Evolutionary conservation across 2,329 filamentous ascomycete genomes (phyloP).

Genomic region (Sporothrix brasiliensis): DNA sequence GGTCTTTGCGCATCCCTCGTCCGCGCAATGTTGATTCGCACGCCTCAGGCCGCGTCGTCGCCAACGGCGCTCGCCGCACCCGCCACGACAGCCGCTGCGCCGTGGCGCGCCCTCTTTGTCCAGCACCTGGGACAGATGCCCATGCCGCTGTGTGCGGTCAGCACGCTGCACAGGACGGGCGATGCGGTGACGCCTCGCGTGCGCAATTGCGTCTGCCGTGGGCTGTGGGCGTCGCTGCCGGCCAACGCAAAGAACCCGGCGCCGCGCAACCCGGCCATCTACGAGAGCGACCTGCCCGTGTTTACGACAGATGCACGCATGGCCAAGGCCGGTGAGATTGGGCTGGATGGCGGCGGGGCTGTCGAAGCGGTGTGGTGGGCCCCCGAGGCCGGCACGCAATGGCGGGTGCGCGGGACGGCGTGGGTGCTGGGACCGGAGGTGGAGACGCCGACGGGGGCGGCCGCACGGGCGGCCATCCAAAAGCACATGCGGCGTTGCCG

Average conservation of each 20-base stretch:
- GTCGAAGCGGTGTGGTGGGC: constrained; percentile 86
- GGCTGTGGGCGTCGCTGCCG: constrained; percentile 76
- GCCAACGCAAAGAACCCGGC: constrained; percentile 73
- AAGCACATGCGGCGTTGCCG: constrained; percentile 44
- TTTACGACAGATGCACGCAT: constrained; percentile 89
- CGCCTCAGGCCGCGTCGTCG: constrained; percentile 17
- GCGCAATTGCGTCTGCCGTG: constrained; percentile 81
- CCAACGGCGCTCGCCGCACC: constrained; percentile 25
- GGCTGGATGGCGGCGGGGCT: constrained; percentile 62
- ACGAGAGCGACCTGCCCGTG: constrained; percentile 74
- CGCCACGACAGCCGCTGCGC: constrained; percentile 45
- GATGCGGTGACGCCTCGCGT: constrained; percentile 58
- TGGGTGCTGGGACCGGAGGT: constrained; percentile 73
- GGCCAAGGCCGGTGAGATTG: constrained; percentile 77
- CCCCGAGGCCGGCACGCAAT: constrained; percentile 71
- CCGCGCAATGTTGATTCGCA: constrained; percentile 30
- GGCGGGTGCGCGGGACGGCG: constrained; percentile 77
- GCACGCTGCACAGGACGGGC: constrained; percentile 50
- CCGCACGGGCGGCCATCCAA: constrained; percentile 71
- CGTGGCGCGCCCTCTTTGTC: constrained; percentile 58
- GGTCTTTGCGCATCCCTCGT: no score
- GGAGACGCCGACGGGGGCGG: constrained; percentile 60
- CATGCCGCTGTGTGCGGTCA: constrained; percentile 55
- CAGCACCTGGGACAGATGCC: constrained; percentile 54
- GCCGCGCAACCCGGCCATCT: constrained; percentile 67